A percentile compares a stretch with the other conserved stretches of the same genome.
phyloP scores from a whole-genome alignment of 2,329 filamentous ascomycete genomes.

The Pseudogymnoascus sp. region DNA sequence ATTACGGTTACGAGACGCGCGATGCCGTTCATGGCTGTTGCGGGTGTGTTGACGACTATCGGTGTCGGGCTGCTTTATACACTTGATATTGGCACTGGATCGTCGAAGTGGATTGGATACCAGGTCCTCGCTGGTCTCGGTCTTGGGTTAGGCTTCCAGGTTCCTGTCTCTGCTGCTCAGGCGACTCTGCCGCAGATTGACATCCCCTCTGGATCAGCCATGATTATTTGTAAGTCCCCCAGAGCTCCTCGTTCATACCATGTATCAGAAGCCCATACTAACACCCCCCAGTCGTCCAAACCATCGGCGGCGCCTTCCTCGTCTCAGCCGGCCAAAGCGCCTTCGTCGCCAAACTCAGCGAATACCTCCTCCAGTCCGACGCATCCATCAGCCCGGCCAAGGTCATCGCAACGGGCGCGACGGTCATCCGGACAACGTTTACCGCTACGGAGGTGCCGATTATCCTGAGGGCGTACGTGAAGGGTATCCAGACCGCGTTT shows the following conservation, averaged over 20 bases:
- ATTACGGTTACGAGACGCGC: constrained; percentile 37
- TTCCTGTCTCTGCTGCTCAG: constrained; percentile 45
- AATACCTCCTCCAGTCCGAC: constrained; percentile 24
- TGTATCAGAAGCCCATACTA: background rate
- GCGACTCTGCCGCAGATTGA: constrained; percentile 45
- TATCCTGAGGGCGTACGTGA: constrained; percentile 37
- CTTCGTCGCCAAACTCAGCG: constrained; percentile 26
- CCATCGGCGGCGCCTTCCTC: constrained; percentile 52
- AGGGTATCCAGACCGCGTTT: constrained; percentile 21
- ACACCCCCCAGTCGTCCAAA: constrained; percentile 43
- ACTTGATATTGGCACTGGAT: constrained; percentile 35
- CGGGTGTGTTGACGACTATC: constrained; percentile 37
- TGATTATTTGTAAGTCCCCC: constrained; percentile 35
- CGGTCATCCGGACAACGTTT: constrained; percentile 33
- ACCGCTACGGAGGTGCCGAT: constrained; percentile 27
- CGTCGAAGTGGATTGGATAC: constrained; percentile 45
- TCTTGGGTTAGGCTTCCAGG: constrained; percentile 39
- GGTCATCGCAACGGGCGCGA: constrained; percentile 38
- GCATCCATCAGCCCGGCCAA: constrained; percentile 25
- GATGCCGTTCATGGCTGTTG: constrained; percentile 40
- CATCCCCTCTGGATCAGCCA: constrained; percentile 47
- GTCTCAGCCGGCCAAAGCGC: constrained; percentile 51
- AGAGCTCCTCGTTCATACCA: background rate
- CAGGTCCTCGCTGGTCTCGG: constrained; percentile 44
- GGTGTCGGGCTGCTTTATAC: constrained; percentile 38